phyloP scores from a whole-genome alignment of 768 basidiomycete species.

The Coprinopsis sp. region DNA sequence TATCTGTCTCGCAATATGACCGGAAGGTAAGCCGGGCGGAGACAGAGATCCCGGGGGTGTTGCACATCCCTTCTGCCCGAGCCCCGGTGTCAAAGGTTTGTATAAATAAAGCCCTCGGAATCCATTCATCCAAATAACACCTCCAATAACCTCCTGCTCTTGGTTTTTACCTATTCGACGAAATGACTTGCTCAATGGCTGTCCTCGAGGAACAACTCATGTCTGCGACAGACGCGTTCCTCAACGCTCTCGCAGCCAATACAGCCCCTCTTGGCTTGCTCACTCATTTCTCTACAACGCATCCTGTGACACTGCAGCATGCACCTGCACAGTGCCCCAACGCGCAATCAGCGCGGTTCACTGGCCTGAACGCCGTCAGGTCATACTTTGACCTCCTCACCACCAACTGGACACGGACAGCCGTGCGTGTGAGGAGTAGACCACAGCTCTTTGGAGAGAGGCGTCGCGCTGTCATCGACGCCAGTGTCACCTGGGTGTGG shows the following conservation, averaged over 20 bases:
- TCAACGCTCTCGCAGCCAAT: conserved; percentile 33
- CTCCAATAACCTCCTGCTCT: background rate
- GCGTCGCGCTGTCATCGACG: conserved; percentile 29
- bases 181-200: background rate
- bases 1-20: background rate
- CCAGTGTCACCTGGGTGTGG: conserved; percentile 45
- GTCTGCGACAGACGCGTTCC: conserved; percentile 30
- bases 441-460: conserved; percentile 19
- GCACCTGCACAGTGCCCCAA: conserved; percentile 30
- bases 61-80: conserved; percentile 33
- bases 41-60: conserved; percentile 5
- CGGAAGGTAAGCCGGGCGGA: conserved; percentile 2
- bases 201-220: conserved; percentile 27
- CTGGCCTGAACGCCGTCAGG: conserved; percentile 41
- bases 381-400: conserved; percentile 47
- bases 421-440: conserved; percentile 20
- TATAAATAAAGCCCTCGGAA: no score
- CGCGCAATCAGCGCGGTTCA: conserved; percentile 30
- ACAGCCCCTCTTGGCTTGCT: conserved; percentile 30
- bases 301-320: conserved; percentile 38
- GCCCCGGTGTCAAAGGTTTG: conserved; percentile 15
- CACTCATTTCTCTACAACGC: conserved; percentile 34
- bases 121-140: background rate
- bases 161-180: conserved; percentile 1
- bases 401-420: conserved; percentile 39